Evolutionary conservation across 2,329 filamentous ascomycete genomes (phyloP).

Genomic region (Rosellinia necatrix): DNA sequence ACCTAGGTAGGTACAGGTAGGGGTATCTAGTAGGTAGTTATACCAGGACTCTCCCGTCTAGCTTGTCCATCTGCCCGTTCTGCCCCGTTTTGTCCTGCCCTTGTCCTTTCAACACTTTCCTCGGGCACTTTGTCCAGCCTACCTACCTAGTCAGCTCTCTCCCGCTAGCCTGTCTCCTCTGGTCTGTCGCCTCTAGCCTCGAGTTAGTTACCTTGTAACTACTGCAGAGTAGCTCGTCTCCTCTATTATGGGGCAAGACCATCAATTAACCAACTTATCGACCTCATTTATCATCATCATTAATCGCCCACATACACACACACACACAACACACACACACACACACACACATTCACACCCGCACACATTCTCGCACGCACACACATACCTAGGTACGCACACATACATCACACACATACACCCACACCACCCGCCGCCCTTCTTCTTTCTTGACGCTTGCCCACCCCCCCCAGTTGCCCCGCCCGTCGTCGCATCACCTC

Average conservation of each 20-base stretch:
- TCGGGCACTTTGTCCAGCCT: constrained; percentile 2
- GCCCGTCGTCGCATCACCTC: constrained; percentile 10
- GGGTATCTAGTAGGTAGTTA: not conserved
- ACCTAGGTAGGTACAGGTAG: not conserved
- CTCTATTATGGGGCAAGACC: constrained; percentile 19
- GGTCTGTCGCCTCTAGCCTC: too few species aligned
- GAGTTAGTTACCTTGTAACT: too few species aligned
- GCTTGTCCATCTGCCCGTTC: not conserved
- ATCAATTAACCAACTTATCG: constrained; percentile 20
- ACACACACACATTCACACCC: too few species aligned
- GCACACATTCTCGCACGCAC: too few species aligned
- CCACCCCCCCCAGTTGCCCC: constrained; percentile 19
- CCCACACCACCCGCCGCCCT: not conserved
- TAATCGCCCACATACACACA: too few species aligned
- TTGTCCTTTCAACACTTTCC: not conserved
- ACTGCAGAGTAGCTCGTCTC: too few species aligned
- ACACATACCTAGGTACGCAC: too few species aligned
- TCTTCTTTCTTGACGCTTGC: constrained; percentile 1
- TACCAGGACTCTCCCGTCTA: not conserved
- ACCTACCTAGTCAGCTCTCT: too few species aligned
- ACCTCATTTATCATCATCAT: constrained; percentile 21
- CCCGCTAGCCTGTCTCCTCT: constrained; percentile 4
- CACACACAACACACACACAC: too few species aligned
- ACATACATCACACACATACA: too few species aligned
- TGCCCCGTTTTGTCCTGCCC: not conserved